phyloP scores from a whole-genome alignment of 371 early-diverging fungal genomes.

The Mucor piriformis region DNA sequence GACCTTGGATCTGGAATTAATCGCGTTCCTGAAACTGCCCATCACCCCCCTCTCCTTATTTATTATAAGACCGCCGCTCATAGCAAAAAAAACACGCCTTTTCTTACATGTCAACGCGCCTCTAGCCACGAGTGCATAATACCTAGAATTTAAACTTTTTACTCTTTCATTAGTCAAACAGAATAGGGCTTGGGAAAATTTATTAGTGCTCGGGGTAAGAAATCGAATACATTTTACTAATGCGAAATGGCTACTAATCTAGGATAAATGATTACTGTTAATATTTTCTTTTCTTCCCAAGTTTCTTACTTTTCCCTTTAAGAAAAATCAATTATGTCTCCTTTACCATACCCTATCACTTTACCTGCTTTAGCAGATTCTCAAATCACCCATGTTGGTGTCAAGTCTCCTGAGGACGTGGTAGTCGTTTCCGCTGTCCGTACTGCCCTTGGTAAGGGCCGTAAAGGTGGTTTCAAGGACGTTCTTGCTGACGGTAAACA shows the following conservation, averaged over 20 bases:
- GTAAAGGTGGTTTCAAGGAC: slow-evolving; percentile 96
- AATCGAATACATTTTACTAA: neutral
- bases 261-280: neutral
- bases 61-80: no score
- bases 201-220: neutral
- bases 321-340: slow-evolving; percentile 8
- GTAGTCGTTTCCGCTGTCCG: slow-evolving; percentile 89
- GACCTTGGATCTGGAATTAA: no score
- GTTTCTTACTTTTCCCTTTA: neutral
- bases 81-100: no score
- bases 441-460: slow-evolving; percentile 89
- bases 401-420: slow-evolving; percentile 84
- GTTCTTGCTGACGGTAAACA: slow-evolving; percentile 73
- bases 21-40: no score
- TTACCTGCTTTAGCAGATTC: slow-evolving; percentile 28
- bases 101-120: no score
- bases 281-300: neutral
- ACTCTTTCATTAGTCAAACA: neutral
- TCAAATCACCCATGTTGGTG: slow-evolving; percentile 48
- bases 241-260: neutral
- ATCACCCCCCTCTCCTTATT: no score
- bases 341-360: slow-evolving; percentile 29
- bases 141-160: no score
- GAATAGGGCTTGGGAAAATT: neutral
- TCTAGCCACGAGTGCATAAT: no score